Evolutionary conservation across 2,329 filamentous ascomycete species (phyloP), one percentile per base, ranked within the genome.

Genomic region (Parasarocladium wereldwijsianum): DNA sequence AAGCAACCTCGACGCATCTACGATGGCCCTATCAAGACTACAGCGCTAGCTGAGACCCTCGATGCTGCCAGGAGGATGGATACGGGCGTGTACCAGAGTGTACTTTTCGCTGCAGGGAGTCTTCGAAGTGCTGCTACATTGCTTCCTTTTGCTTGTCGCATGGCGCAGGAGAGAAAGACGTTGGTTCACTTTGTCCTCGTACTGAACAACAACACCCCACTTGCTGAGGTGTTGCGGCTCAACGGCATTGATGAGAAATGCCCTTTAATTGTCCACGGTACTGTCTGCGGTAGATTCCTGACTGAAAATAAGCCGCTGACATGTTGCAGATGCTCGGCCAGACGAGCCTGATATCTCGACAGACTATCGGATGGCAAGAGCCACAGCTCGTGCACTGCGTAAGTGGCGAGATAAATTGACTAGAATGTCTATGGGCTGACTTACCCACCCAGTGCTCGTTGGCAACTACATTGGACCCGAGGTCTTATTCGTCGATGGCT

Each of bases 81-180:
- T 16, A 74, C 74, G 4, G 51, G 53, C 28, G 56, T 57, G 31
- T 37, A 80, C 44, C 67, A 67, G 29, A 85, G 85, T 43, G 66
- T 93, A 11, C 52, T 94, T 3, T 93, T 93, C 47, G 77, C 76
- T 4, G 75, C 80, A 4, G 76, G 81, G 0, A 85, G 66, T 36
- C 54, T 92, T 29, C 69, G 69, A 48, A 90, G 82, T 45, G 71
- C 75, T 11, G 67, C 81, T 0, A 66, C 68, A 18, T 50, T 94
- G 31, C 57, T 93, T 18, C 84, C 85, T 1, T 61, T 93, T 46
- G 83, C 86, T 5, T 96, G 90, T 51, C 70, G 82, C 42, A 94
- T 94, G 86, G 76, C 75, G 6, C 51, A 51, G 14, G 66, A 74
- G 50, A 63, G 68, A 33, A 62, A 67, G 34, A 93, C 73, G 44